Percentiles rank a stretch among this genome's conserved stretches.
These are phyloP conservation scores for Sphagnum tenellum DNA, from an alignment of 225 moss, liverwort and hornwort genomes.

Conservation along the genomic window DNA sequence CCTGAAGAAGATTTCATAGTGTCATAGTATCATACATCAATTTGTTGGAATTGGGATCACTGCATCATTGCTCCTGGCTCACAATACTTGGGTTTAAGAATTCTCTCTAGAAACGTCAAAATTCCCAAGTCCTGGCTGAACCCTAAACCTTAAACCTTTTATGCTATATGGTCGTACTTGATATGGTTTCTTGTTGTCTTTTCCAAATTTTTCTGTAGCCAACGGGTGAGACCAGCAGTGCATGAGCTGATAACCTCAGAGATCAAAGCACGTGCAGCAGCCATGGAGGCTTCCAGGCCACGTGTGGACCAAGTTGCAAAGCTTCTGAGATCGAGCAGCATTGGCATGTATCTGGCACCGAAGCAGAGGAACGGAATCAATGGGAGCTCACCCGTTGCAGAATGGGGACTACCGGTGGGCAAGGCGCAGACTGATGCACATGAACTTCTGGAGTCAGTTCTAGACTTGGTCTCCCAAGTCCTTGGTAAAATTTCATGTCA, in stretches of 20 bases:
- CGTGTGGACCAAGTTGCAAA: slow-evolving; percentile 95
- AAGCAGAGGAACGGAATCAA: slow-evolving; percentile 38
- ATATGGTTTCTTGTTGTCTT: not conserved
- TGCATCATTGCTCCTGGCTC: not conserved
- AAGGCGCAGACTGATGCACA: slow-evolving; percentile 91
- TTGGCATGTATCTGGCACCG: slow-evolving; percentile 43
- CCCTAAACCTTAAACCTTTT: no score
- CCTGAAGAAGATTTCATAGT: no score
- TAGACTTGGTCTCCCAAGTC: slow-evolving; percentile 75
- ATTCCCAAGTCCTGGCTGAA: no score
- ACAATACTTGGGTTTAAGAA: not conserved
- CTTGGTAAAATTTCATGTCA: slow-evolving; percentile 38
- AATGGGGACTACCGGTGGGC: slow-evolving; percentile 59
- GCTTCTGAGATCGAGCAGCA: slow-evolving; percentile 57
- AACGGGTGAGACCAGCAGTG: slow-evolving; percentile 89
- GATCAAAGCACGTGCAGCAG: slow-evolving; percentile 92
- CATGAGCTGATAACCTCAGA: slow-evolving; percentile 92
- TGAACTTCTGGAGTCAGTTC: slow-evolving; percentile 79
- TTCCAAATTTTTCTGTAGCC: slow-evolving; percentile 36
- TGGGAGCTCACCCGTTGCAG: slow-evolving; percentile 53
- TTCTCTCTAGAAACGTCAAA: no score
- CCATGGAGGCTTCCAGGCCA: slow-evolving; percentile 93
- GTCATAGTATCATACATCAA: no score
- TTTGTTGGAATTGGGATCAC: no score
- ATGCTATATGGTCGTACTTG: no score